Percentiles rank a stretch among this genome's conserved stretches.
Conservation (phyloP, 768 basidiomycete genomes). For the Pilatotrama ljubarskyi region DNA sequence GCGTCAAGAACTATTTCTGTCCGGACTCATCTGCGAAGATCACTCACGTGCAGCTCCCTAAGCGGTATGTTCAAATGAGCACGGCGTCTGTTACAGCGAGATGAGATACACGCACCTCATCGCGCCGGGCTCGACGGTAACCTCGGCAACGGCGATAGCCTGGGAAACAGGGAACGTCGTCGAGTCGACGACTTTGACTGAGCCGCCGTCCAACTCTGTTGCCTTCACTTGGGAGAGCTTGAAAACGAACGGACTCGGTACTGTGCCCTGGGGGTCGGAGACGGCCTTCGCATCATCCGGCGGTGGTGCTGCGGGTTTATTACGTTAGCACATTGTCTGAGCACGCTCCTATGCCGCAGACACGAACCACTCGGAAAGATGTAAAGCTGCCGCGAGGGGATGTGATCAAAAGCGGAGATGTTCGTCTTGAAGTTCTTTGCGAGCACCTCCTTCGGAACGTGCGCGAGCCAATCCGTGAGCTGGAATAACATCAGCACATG, state of each 20-base stretch:
- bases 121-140: constrained; percentile 59
- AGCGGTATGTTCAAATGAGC: not conserved
- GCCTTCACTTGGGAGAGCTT: constrained; percentile 48
- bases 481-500: constrained; percentile 40
- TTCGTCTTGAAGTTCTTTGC: constrained; percentile 63
- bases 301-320: constrained; percentile 18
- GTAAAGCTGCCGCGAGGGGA: constrained; percentile 55
- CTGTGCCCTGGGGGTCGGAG: constrained; percentile 50
- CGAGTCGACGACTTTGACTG: constrained; percentile 61
- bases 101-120: constrained; percentile 44
- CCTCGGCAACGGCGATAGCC: constrained; percentile 57
- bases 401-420: constrained; percentile 51
- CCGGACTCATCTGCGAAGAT: not conserved
- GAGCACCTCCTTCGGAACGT: constrained; percentile 56
- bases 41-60: constrained; percentile 48
- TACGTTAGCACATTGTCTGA: not conserved
- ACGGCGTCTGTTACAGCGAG: not conserved
- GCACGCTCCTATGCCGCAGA: not conserved
- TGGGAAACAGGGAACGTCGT: constrained; percentile 52
- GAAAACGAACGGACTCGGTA: constrained; percentile 54
- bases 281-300: constrained; percentile 33
- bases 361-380: constrained; percentile 47
- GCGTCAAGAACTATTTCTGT: not conserved
- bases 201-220: constrained; percentile 50
- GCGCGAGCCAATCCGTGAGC: constrained; percentile 68